Evolutionary conservation across 176 grass and related monocot genomes (phyloP).

Genomic region (Oryza officinalis): DNA sequence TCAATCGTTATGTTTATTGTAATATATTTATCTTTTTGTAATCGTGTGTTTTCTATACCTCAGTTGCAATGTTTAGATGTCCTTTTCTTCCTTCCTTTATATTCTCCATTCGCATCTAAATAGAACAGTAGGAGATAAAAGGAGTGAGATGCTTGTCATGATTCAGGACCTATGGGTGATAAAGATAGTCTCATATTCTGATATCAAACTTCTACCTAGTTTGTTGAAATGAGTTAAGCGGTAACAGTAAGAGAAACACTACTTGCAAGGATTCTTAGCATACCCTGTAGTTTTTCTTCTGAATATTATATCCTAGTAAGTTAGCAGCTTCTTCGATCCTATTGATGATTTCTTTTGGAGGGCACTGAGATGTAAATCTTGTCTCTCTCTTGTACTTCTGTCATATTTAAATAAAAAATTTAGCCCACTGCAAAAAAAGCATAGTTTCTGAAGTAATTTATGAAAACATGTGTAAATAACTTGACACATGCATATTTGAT

Average conservation of each 20-base stretch:
- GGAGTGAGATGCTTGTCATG: conserved; percentile 7
- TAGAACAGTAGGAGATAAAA: conserved; percentile 9
- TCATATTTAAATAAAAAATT: not conserved
- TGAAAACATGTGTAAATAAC: not conserved
- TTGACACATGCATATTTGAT: not conserved
- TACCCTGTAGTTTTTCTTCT: conserved; percentile 98
- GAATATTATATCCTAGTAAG: conserved; percentile 89
- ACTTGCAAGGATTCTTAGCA: conserved; percentile 17
- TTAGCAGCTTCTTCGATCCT: conserved; percentile 97
- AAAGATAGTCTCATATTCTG: not conserved
- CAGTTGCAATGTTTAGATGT: conserved; percentile 96
- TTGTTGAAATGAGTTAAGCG: not conserved
- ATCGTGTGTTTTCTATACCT: conserved; percentile 42
- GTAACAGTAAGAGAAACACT: not conserved
- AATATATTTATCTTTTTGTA: not conserved
- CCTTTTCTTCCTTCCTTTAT: conserved; percentile 93
- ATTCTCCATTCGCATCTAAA: conserved; percentile 88
- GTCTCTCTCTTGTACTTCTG: conserved; percentile 95
- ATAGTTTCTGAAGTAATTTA: not conserved
- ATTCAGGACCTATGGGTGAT: not conserved
- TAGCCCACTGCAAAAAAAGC: not conserved
- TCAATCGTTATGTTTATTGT: not conserved
- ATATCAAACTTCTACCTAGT: not conserved
- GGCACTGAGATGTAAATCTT: conserved; percentile 87
- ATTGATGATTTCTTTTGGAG: conserved; percentile 83